These are phyloP conservation scores for Cladophialophora psammophila DNA, from an alignment of 2,329 filamentous ascomycete species.

Conservation along the genomic window DNA sequence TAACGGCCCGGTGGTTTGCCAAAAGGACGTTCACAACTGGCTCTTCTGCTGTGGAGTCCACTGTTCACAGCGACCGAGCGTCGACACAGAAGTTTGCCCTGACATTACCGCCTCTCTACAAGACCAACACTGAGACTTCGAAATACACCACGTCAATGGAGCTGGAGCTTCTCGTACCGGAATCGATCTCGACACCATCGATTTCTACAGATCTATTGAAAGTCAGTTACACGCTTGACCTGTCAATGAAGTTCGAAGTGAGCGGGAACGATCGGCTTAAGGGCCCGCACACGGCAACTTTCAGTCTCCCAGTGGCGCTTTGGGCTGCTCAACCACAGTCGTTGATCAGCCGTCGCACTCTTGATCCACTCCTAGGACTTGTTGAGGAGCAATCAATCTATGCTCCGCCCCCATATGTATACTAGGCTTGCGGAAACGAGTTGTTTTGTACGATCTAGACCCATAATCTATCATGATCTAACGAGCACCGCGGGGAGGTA, in stretches of 20 bases:
- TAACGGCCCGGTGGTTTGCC: slow-evolving; percentile 35
- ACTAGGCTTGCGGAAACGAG: slow-evolving; percentile 13
- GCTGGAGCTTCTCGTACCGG: slow-evolving; percentile 34
- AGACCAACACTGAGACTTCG: slow-evolving; percentile 11
- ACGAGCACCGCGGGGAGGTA: background rate
- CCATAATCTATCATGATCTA: background rate
- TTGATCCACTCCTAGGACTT: slow-evolving; percentile 29
- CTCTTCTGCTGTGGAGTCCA: slow-evolving; percentile 19
- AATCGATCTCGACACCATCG: slow-evolving; percentile 31
- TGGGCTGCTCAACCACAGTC: slow-evolving; percentile 20
- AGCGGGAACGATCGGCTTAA: slow-evolving; percentile 11
- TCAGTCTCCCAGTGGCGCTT: slow-evolving; percentile 31
- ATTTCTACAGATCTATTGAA: slow-evolving; percentile 31
- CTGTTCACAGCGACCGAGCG: slow-evolving; percentile 25
- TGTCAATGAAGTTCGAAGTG: slow-evolving; percentile 30
- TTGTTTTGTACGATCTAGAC: background rate
- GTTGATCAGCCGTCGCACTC: slow-evolving; percentile 16
- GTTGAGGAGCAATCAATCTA: slow-evolving; percentile 26
- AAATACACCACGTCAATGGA: slow-evolving; percentile 32
- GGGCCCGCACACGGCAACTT: slow-evolving; percentile 20
- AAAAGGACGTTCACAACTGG: slow-evolving; percentile 31
- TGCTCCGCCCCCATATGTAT: slow-evolving; percentile 35
- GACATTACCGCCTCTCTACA: slow-evolving; percentile 33
- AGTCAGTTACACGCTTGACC: slow-evolving; percentile 31
- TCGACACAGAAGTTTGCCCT: slow-evolving; percentile 29